Conservation (phyloP, 2,329 filamentous ascomycete species). For the Malbranchea cinnamomea region DNA sequence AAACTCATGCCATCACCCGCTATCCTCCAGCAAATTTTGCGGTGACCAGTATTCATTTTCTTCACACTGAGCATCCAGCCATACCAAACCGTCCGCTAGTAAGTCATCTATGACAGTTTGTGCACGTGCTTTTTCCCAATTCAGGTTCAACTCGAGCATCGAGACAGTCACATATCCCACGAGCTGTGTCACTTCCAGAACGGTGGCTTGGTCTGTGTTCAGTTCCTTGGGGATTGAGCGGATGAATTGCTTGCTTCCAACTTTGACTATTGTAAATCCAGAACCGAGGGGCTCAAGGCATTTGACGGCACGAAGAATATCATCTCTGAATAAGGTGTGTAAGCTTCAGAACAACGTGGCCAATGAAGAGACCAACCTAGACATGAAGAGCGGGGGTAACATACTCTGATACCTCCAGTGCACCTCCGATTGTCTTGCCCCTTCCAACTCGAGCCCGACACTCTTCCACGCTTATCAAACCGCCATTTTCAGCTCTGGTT, state of each 20-base stretch:
- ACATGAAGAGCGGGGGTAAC: neutral
- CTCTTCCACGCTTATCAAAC: constrained; percentile 72
- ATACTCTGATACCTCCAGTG: constrained; percentile 64
- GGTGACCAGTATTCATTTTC: constrained; percentile 85
- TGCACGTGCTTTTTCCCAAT: constrained; percentile 73
- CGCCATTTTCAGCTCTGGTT: constrained; percentile 81
- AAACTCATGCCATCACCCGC: constrained; percentile 20
- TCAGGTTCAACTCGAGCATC: constrained; percentile 75
- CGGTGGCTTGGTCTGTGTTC: constrained; percentile 83
- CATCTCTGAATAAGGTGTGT: constrained; percentile 55
- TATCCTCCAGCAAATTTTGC: constrained; percentile 29
- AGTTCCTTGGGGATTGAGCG: constrained; percentile 88
- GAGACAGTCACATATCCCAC: constrained; percentile 79
- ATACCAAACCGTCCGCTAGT: constrained; percentile 75
- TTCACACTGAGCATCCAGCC: constrained; percentile 73
- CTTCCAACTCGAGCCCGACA: constrained; percentile 60
- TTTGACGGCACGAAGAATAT: constrained; percentile 76
- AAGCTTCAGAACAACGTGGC: constrained; percentile 13
- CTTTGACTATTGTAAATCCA: constrained; percentile 68
- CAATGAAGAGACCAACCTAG: neutral
- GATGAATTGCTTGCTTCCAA: constrained; percentile 77
- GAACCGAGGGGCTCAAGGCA: constrained; percentile 77
- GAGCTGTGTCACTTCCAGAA: constrained; percentile 80
- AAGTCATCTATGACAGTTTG: constrained; percentile 83
- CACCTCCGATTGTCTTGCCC: constrained; percentile 57